These are phyloP conservation scores for Aspergillus hortae DNA, from an alignment of 2,329 filamentous ascomycete genomes.

Conservation along the genomic window DNA sequence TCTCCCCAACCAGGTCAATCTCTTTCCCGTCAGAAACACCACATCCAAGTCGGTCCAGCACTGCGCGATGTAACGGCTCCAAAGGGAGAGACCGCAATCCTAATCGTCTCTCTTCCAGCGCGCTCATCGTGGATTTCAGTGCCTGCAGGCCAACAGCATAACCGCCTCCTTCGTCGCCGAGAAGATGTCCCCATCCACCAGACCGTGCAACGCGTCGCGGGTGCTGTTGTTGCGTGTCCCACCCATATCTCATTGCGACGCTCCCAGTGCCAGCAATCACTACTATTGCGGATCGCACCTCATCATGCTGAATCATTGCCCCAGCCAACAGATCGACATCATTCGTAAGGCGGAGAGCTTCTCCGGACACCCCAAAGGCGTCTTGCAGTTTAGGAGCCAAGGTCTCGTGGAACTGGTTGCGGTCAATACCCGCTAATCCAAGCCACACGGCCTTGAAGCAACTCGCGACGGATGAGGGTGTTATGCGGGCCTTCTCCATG, in stretches of 20 bases:
- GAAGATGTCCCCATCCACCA: constrained; percentile 44
- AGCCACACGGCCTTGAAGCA: constrained; percentile 36
- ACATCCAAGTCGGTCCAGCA: constrained; percentile 14
- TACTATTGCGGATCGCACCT: constrained; percentile 25
- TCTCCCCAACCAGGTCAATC: constrained; percentile 15
- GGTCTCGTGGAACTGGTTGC: constrained; percentile 24
- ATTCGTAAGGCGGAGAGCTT: constrained; percentile 31
- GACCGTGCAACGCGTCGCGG: constrained; percentile 27
- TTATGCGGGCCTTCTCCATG: constrained; percentile 5
- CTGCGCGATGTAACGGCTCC: constrained; percentile 8
- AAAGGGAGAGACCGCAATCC: constrained; percentile 4
- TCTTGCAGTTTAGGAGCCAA: constrained; percentile 26
- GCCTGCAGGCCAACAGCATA: constrained; percentile 40
- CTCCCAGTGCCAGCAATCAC: constrained; percentile 45
- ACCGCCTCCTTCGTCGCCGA: constrained; percentile 45
- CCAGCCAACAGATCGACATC: constrained; percentile 41
- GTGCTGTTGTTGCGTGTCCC: not conserved
- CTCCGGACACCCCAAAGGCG: constrained; percentile 24
- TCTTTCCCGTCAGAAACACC: not conserved
- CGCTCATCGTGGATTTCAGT: constrained; percentile 29
- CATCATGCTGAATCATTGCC: constrained; percentile 14
- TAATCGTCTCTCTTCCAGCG: constrained; percentile 25
- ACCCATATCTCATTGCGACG: constrained; percentile 39
- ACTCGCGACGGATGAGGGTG: not conserved
- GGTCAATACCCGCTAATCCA: constrained; percentile 40